These are phyloP conservation scores for Forsythia suspensa DNA, from an alignment of 257 asterid genomes.

Conservation along the genomic window DNA sequence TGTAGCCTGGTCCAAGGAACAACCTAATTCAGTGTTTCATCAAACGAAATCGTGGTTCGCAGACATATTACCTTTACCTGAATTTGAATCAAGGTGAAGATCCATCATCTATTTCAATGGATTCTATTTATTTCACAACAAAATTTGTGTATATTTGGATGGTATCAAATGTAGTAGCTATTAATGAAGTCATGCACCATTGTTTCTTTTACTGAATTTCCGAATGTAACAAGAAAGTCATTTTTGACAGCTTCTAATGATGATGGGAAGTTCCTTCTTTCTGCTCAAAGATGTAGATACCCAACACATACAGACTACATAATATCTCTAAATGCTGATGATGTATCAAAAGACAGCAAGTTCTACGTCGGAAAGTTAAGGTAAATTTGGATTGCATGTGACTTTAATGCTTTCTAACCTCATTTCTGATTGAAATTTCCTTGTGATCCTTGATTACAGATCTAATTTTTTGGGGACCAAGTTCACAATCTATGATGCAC, in stretches of 20 bases:
- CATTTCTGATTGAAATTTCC: slow-evolving; percentile 3
- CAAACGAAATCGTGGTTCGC: slow-evolving; percentile 70
- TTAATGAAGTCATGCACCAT: not conserved
- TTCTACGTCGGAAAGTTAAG: slow-evolving; percentile 85
- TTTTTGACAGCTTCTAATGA: slow-evolving; percentile 76
- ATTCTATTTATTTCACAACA: not conserved
- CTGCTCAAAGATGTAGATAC: slow-evolving; percentile 87
- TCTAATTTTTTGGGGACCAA: slow-evolving; percentile 94
- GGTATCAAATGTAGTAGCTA: slow-evolving; percentile 9
- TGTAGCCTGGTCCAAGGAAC: slow-evolving; percentile 93
- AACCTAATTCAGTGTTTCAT: slow-evolving; percentile 75
- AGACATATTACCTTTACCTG: slow-evolving; percentile 79
- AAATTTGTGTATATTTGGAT: not conserved
- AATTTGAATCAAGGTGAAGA: slow-evolving; percentile 62
- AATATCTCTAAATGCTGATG: slow-evolving; percentile 76
- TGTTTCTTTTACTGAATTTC: not conserved
- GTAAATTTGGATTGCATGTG: slow-evolving; percentile 33
- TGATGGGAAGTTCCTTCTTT: slow-evolving; percentile 88
- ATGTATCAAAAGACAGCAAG: slow-evolving; percentile 75
- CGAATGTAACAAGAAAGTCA: not conserved
- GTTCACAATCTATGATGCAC: slow-evolving; percentile 88
- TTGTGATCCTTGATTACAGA: slow-evolving; percentile 41
- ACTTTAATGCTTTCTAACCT: not conserved
- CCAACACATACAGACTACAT: slow-evolving; percentile 85
- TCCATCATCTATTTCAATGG: not conserved